These are phyloP conservation scores for Cercospora sojina DNA, from an alignment of 2,329 filamentous ascomycete genomes.

Conservation along the genomic window DNA sequence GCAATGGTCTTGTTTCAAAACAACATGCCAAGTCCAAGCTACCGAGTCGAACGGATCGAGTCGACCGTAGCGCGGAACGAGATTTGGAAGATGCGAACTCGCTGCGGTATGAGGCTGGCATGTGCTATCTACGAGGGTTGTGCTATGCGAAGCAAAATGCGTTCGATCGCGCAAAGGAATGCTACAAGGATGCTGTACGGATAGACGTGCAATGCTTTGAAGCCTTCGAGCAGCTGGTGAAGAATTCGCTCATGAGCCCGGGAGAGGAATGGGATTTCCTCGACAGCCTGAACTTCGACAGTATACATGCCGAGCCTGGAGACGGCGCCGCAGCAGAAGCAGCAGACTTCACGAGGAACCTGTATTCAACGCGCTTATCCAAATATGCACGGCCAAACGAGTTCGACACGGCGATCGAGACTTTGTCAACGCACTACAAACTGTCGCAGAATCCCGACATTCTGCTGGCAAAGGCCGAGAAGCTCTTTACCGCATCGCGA, in stretches of 20 bases:
- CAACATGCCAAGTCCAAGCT: constrained; percentile 42
- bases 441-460: constrained; percentile 85
- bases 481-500: constrained; percentile 90
- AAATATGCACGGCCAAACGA: constrained; percentile 88
- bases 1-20: constrained; percentile 49
- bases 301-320: constrained; percentile 61
- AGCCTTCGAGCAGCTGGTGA: constrained; percentile 96
- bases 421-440: constrained; percentile 89
- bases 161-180: constrained; percentile 95
- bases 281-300: constrained; percentile 85
- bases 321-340: constrained; percentile 73
- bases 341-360: constrained; percentile 88
- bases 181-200: constrained; percentile 94
- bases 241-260: constrained; percentile 86
- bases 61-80: constrained; percentile 60
- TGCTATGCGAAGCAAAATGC: constrained; percentile 97
- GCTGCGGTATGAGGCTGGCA: constrained; percentile 87
- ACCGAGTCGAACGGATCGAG: constrained; percentile 47
- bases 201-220: constrained; percentile 99
- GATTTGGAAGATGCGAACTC: constrained; percentile 70
- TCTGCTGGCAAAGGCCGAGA: constrained; percentile 82
- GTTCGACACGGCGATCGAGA: constrained; percentile 83
- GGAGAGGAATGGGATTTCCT: constrained; percentile 89
- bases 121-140: constrained; percentile 91
- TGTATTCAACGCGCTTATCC: constrained; percentile 91